Conservation (phyloP, 805 yeast species). For the Phaffomyces thermotolerans region DNA sequence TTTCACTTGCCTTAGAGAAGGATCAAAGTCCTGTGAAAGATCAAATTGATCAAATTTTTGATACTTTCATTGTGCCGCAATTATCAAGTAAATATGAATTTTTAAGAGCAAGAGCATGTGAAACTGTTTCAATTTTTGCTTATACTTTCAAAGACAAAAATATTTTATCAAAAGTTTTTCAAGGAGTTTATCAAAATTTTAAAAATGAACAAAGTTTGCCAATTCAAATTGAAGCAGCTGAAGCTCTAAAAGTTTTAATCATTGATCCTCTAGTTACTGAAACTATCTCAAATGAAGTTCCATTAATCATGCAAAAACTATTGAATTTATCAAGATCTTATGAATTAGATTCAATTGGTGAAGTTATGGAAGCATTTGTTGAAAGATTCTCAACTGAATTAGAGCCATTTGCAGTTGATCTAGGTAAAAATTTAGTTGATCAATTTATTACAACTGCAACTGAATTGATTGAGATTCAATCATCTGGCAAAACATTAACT, state of each 20-base stretch:
- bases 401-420: slow-evolving; percentile 76
- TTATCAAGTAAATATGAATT: slow-evolving; percentile 57
- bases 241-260: slow-evolving; percentile 77
- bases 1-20: slow-evolving; percentile 43
- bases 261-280: slow-evolving; percentile 62
- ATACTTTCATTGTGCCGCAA: slow-evolving; percentile 61
- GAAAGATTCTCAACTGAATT: slow-evolving; percentile 80
- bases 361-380: slow-evolving; percentile 94
- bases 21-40: slow-evolving; percentile 45
- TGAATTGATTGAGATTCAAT: slow-evolving; percentile 42
- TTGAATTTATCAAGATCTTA: slow-evolving; percentile 69
- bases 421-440: slow-evolving; percentile 50
- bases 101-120: slow-evolving; percentile 69
- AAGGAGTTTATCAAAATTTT: slow-evolving; percentile 34
- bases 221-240: slow-evolving; percentile 78
- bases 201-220: slow-evolving; percentile 48
- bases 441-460: slow-evolving; percentile 53
- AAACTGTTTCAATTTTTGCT: slow-evolving; percentile 41
- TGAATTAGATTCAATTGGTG: slow-evolving; percentile 79
- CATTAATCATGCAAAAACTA: slow-evolving; percentile 75
- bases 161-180: slow-evolving; percentile 33
- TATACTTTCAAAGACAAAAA: slow-evolving; percentile 29
- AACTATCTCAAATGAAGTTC: slow-evolving; percentile 63
- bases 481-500: slow-evolving; percentile 2
- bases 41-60: slow-evolving; percentile 66